Base-by-base conservation (phyloP, 805 yeast species). In the Kazachstania bromeliacearum region DNA sequence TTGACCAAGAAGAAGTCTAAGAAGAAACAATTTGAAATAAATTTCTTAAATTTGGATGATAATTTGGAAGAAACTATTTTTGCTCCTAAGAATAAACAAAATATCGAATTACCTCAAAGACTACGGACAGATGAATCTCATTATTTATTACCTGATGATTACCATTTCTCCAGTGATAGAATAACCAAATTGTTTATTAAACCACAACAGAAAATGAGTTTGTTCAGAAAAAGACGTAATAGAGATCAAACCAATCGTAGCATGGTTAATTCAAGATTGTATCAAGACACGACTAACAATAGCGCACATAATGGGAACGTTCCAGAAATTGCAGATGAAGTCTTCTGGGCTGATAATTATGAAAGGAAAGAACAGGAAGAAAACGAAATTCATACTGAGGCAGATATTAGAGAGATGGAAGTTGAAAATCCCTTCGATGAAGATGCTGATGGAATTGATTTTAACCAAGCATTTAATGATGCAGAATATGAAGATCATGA, bases 341-440 rank as follows among this genome's bases (percentile, higher is more conserved):
- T 73, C 23, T 80, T 68, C 48, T 85, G 88, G 80, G 89, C 92
- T 2, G 67, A 65, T 22, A 76, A 71, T 47, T 80, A 77, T 54
- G 63, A 67, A 35, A 59, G 55, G 12, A 44, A 52, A 26, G 70
- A 64, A 33, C 55, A 56, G 28, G 64, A 66, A 23, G 63, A 60
- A 31, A 59, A 56, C 22, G 39, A 37, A 15, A 35, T 13, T 4
- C 44, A 32, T 9, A 33, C 39, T 51, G 33, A 60, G 60, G 53
- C 44, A 9, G 52, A 46, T 13, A 46, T 50, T 18, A 42, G 40
- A 14, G 43, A 43, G 20, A 44, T 38, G 8, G 45, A 40, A 23
- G 46, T 55, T 28, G 59, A 55, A 9, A 65, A 66, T 42, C 67
- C 62, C 19, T 63, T 58, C 38, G 65, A 57, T 14, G 66, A 50